Percentiles rank a stretch among this genome's conserved stretches.
Conservation (phyloP, 1,139 yeast genomes). For the Geotrichum restrictum region DNA sequence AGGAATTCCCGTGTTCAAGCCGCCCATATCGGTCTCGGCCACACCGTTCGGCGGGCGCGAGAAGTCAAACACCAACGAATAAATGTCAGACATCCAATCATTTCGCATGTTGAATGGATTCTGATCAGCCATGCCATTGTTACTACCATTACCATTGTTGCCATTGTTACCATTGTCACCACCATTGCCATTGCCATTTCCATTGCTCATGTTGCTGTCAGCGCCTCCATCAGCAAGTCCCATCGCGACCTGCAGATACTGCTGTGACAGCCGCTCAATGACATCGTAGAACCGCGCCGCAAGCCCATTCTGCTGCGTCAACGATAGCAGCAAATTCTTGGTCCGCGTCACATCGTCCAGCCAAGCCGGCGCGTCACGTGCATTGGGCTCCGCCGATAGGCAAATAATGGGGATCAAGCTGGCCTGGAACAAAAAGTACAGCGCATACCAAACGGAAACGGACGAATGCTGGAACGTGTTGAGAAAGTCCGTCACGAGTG, state of each 20-base stretch:
- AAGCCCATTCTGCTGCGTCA: conserved; percentile 47
- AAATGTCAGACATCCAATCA: conserved; percentile 35
- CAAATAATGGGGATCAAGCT: conserved; percentile 56
- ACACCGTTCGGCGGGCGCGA: conserved; percentile 8
- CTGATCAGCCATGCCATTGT: not conserved
- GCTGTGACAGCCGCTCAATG: conserved; percentile 45
- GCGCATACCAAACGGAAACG: conserved; percentile 58
- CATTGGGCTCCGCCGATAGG: conserved; percentile 48
- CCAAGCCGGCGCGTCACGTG: conserved; percentile 47
- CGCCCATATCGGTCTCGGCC: not conserved
- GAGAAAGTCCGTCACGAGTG: conserved; percentile 49
- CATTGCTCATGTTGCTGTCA: too few species aligned
- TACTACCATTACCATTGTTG: not conserved
- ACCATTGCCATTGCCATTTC: not conserved
- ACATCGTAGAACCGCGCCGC: conserved; percentile 50
- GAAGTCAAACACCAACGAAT: conserved; percentile 32
- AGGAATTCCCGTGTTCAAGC: not conserved
- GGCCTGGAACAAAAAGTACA: conserved; percentile 60
- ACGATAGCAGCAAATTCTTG: conserved; percentile 41
- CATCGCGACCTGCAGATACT: conserved; percentile 23
- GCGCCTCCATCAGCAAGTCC: not conserved
- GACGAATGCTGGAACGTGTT: conserved; percentile 43
- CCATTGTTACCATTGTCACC: not conserved
- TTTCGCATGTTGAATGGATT: conserved; percentile 4
- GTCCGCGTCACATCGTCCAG: conserved; percentile 47